These are phyloP conservation scores for Penicillium manginii DNA, from an alignment of 495 filamentous ascomycete genomes.

Conservation along the genomic window DNA sequence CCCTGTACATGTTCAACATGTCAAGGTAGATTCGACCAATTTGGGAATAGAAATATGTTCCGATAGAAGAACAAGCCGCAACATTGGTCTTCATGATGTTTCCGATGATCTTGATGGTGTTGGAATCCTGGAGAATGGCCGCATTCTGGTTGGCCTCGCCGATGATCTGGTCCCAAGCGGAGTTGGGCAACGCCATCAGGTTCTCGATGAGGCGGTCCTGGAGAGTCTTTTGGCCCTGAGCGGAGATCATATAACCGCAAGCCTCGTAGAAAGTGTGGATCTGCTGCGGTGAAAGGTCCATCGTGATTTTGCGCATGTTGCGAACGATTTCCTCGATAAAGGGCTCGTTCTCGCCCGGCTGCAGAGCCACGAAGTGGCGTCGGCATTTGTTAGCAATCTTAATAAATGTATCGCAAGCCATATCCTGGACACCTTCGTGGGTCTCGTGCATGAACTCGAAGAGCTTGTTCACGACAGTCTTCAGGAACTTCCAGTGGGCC, in stretches of 20 bases:
- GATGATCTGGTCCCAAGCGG: constrained; percentile 95
- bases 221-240: constrained; percentile 87
- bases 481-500: constrained; percentile 99
- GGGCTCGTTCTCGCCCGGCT: constrained; percentile 90
- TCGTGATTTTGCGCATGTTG: constrained; percentile 91
- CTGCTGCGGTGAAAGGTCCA: constrained; percentile 92
- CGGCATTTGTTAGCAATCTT: constrained; percentile 99
- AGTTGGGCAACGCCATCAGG: constrained; percentile 90
- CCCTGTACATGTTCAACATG: constrained; percentile 98
- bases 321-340: constrained; percentile 99
- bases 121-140: constrained; percentile 79
- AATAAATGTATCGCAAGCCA: constrained; percentile 99
- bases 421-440: constrained; percentile 99
- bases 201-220: constrained; percentile 92
- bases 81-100: constrained; percentile 99
- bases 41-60: constrained; percentile 97
- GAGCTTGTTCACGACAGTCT: constrained; percentile 99
- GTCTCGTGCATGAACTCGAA: constrained; percentile 99
- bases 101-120: constrained; percentile 96
- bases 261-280: constrained; percentile 99
- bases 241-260: constrained; percentile 98
- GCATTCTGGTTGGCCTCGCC: constrained; percentile 79
- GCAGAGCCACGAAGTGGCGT: constrained; percentile 93
- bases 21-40: constrained; percentile 97
- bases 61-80: constrained; percentile 92